Conservation (phyloP, 306 rosid species). For the Alnus glutinosa region DNA sequence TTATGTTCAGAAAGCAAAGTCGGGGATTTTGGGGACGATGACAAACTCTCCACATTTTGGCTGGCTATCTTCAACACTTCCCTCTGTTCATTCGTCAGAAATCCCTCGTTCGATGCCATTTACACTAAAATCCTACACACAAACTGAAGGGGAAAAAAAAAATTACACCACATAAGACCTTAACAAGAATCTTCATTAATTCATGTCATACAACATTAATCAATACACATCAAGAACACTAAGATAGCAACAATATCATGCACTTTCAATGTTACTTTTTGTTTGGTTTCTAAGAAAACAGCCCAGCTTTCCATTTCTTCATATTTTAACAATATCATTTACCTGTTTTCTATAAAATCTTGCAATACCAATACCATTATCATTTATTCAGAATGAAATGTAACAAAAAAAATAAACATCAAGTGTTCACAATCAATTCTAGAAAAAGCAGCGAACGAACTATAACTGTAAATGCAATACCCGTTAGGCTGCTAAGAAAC, state of each 20-base stretch:
- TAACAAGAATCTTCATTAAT: not conserved
- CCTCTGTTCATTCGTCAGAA: constrained; percentile 89
- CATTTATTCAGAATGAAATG: not conserved
- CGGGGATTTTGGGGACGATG: constrained; percentile 92
- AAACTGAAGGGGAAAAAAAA: not conserved
- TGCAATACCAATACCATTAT: no score
- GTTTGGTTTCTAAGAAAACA: not conserved
- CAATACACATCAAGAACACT: not conserved
- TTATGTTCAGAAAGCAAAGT: constrained; percentile 71
- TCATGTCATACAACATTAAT: no score
- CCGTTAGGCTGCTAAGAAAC: not conserved
- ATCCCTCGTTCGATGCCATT: constrained; percentile 93
- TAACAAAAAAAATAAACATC: no score
- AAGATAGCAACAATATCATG: not conserved
- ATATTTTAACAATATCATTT: no score
- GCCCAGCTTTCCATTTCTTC: no score
- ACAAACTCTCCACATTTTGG: constrained; percentile 68
- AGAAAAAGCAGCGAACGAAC: not conserved
- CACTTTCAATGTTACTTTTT: not conserved
- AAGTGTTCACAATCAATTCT: no score
- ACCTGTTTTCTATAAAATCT: no score
- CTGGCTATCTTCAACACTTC: constrained; percentile 71
- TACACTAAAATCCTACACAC: constrained; percentile 20
- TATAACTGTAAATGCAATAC: not conserved
- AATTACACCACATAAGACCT: no score